Base-by-base conservation (phyloP, 306 rosid species). In the Glycyrrhiza uralensis region DNA sequence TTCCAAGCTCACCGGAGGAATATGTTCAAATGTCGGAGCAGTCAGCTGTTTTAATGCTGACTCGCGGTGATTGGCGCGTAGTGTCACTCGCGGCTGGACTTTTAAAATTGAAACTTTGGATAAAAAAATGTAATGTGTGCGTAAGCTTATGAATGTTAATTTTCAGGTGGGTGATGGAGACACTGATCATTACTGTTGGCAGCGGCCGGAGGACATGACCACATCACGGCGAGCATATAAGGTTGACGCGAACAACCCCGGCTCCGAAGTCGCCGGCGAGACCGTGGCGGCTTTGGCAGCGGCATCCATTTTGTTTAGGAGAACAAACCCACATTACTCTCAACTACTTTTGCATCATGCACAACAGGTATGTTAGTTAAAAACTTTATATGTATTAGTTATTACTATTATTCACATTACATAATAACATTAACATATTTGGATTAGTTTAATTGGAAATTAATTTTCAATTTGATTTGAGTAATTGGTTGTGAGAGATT, bases 111-210 rank as follows among this genome's bases (percentile, higher is more conserved):
- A 7, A 55, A 66, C 14, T n/a, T 0, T 20, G 39, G 35, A 30
- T 28, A 17, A 15, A 64, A n/a, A 50, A 5, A 7, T 52, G 54
- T 14, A 17, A 15, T 6, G 5, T 11, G 20, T 18, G 17, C 42
- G n/a, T n/a, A n/a, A 46, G 8, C 51, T 45, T 28, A 18, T 41
- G 58, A 62, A 19, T 7, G 38, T 5, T 7, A 14, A n/a, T 39
- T 57, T 71, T 24, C 62, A 89, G 98, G 98, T 89, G 58, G 98
- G 98, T 4, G 96, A 92, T 2, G 98, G 96, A 1, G 59, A 58
- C n/a, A 86, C 92, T 0, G 98, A 90, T 69, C 98, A 92, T 82
- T 92, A 88, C 49, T 92, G 98, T 63, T 92, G 98, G 98, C 96
- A 92, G 74, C 81, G 98, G 54, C 89, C 98, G 13, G 95, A 92